Conservation (phyloP, 208 protist genomes). For the Leishmania lainsoni region DNA sequence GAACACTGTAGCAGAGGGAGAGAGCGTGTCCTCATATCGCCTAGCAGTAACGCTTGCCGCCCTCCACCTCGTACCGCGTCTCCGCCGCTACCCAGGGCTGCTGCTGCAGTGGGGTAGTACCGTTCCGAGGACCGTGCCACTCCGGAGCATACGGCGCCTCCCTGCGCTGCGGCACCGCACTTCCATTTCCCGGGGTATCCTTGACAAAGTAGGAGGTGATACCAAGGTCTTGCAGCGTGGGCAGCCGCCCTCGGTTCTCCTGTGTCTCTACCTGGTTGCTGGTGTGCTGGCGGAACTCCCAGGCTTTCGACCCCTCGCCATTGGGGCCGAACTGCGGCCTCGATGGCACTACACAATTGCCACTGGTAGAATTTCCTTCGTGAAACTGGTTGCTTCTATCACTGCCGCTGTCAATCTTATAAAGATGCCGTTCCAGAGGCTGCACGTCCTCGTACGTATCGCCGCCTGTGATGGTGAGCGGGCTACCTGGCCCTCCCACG, state of each 20-base stretch:
- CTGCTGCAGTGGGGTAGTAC: neutral
- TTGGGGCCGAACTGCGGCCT: conserved; percentile 13
- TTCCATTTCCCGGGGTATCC: conserved; percentile 1
- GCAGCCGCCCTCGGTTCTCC: conserved; percentile 23
- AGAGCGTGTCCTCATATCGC: neutral
- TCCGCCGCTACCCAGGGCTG: conserved; percentile 46
- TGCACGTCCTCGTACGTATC: neutral
- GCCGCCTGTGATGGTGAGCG: neutral
- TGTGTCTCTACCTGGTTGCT: conserved; percentile 19
- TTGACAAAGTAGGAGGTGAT: conserved; percentile 39
- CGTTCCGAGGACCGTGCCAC: neutral
- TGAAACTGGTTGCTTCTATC: neutral
- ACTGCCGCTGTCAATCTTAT: conserved; percentile 7
- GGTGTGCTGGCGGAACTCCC: conserved; percentile 47
- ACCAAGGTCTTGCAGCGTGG: conserved; percentile 50
- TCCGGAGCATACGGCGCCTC: conserved; percentile 30
- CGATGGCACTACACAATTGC: conserved; percentile 4
- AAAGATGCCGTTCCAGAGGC: neutral
- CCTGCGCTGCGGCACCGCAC: conserved; percentile 5
- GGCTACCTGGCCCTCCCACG: neutral
- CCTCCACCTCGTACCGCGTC: conserved; percentile 47
- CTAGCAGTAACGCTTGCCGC: conserved; percentile 40
- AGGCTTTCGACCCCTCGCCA: conserved; percentile 23
- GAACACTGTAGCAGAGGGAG: neutral
- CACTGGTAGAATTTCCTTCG: neutral